phyloP scores from a whole-genome alignment of 176 grass and related monocot genomes.

The Eleusine coracana region DNA sequence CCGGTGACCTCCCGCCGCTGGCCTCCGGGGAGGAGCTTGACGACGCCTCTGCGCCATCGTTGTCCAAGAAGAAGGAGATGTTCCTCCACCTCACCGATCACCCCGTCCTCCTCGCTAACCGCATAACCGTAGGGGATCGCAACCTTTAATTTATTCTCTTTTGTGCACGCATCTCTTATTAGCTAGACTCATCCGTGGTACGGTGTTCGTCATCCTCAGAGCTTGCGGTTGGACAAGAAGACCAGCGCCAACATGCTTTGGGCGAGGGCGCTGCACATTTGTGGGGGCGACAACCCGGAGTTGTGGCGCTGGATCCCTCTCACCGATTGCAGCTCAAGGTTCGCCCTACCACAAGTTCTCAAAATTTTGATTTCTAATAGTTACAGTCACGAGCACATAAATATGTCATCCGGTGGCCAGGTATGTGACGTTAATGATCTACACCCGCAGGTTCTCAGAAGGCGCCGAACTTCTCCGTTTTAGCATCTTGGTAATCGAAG shows the following conservation, averaged over 20 bases:
- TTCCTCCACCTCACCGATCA: slow-evolving; percentile 55
- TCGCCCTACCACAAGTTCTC: not conserved
- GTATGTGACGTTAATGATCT: too few species aligned
- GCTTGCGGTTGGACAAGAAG: slow-evolving; percentile 47
- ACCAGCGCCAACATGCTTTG: slow-evolving; percentile 63
- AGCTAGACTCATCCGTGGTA: too few species aligned
- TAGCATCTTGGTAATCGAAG: slow-evolving; percentile 62
- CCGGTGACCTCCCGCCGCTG: slow-evolving; percentile 34
- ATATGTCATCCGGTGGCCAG: too few species aligned
- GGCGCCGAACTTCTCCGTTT: slow-evolving; percentile 41
- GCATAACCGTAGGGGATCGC: slow-evolving; percentile 34
- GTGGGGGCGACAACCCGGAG: slow-evolving; percentile 37
- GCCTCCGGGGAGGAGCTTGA: slow-evolving; percentile 37
- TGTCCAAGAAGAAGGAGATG: slow-evolving; percentile 41
- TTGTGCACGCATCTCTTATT: too few species aligned
- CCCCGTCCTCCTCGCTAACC: slow-evolving; percentile 45
- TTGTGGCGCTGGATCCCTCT: slow-evolving; percentile 51
- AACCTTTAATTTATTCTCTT: too few species aligned
- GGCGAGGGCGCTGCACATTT: slow-evolving; percentile 48
- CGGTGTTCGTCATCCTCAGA: not conserved
- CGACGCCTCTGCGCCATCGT: not conserved
- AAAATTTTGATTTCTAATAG: too few species aligned
- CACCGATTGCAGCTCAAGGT: slow-evolving; percentile 47
- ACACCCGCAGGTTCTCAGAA: slow-evolving; percentile 41
- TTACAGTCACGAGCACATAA: too few species aligned